Base-by-base conservation (phyloP, 164 flowering plant genomes). In the Hamamelis virginiana region DNA sequence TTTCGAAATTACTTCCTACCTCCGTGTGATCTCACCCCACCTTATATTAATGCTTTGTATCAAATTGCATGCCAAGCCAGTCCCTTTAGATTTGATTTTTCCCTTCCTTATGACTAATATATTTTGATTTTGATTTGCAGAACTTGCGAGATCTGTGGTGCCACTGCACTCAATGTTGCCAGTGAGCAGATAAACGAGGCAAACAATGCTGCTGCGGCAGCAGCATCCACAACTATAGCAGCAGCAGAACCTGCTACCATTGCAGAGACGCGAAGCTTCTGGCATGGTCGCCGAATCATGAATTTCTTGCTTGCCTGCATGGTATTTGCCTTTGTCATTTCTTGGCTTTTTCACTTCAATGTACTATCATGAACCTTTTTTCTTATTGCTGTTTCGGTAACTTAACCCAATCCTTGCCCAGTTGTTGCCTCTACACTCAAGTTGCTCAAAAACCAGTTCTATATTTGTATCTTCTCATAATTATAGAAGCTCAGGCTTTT, bases 311-410 rank as follows among this genome's bases (percentile, higher is more conserved):
- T 81, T 13, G 80, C 68, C 18, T 76, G 82, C 71, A 72, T 81
- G 82, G 58, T 81, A 55, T 67, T 81, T 19, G 79, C 79, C 66
- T 81, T 79, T 46, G 65, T 75, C 38, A 68, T 79, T 10, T 81
- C 82, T 25, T 81, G 85, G 85, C 75, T 81, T 43, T 81, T 81
- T 67, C 82, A 81, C 72, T 81, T 77, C 65, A 74, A 77, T 47
- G 61, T 72, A 18, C 51, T 72, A 5, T 62, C 65, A 27, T 72
- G 66, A 74, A 62, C 1, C 4, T 0, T 21, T 3, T 18, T 8
- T 33, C 4, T 2, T 33, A 33, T 33, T 2, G 2, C 41, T 33
- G 41, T 33, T 2, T 33, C 6, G 41, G 41, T 33, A 33, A 2
- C 41, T 33, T 33, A 33, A 2, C 41, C 41, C 41, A 33, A 33